Conservation (phyloP, 2,329 filamentous ascomycete species). For the Arachnomyces sp. region DNA sequence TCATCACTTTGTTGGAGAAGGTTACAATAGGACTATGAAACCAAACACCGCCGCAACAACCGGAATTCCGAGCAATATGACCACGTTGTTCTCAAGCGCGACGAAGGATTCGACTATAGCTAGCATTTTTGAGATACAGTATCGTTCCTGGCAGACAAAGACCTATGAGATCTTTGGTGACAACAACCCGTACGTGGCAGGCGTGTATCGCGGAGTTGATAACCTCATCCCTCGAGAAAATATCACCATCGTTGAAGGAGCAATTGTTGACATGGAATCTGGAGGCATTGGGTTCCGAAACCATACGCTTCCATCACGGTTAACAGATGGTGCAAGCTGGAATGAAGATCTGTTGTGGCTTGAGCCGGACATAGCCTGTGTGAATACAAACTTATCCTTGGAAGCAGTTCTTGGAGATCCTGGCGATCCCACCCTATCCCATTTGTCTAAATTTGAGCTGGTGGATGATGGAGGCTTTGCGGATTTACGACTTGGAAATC, state of each 20-base stretch:
- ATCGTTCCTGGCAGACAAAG: conserved; percentile 4
- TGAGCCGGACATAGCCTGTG: conserved; percentile 34
- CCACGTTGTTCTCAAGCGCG: conserved; percentile 27
- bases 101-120: conserved; percentile 19
- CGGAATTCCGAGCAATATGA: conserved; percentile 21
- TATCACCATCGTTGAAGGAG: conserved; percentile 27
- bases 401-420: conserved; percentile 24
- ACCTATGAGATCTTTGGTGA: not conserved
- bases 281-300: conserved; percentile 41
- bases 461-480: conserved; percentile 34
- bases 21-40: no score
- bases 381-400: conserved; percentile 34
- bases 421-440: not conserved
- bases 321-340: conserved; percentile 28
- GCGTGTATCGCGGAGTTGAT: conserved; percentile 11
- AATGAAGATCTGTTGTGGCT: conserved; percentile 37
- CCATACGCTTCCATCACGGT: conserved; percentile 29
- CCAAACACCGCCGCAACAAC: no score
- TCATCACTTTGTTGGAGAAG: no score
- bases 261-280: conserved; percentile 33
- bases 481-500: no score
- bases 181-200: not conserved
- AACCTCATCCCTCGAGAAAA: conserved; percentile 21
- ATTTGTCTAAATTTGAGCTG: conserved; percentile 18
- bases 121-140: conserved; percentile 31